Conservation (phyloP, 139 green algal genomes). For the Chlorella vulgaris region DNA sequence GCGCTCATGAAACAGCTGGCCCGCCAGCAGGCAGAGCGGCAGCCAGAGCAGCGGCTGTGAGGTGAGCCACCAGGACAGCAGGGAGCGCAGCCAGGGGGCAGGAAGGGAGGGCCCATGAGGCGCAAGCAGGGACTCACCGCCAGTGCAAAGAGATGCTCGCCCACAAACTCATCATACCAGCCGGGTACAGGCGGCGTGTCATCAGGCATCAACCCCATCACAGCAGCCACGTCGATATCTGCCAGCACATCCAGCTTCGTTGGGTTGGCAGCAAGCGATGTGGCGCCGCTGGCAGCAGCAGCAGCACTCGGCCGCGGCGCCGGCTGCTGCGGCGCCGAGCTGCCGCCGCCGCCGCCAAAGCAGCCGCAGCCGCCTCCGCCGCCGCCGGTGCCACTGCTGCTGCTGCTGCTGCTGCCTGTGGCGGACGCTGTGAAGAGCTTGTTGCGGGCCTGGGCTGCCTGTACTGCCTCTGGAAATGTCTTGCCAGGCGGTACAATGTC, state of each 20-base stretch:
- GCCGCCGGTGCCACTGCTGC: neutral
- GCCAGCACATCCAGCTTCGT: slow-evolving; percentile 35
- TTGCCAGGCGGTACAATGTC: slow-evolving; percentile 72
- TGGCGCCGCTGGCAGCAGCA: neutral
- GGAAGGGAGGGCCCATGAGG: no score
- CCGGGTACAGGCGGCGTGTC: neutral
- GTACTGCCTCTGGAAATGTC: slow-evolving; percentile 48
- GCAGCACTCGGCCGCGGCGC: neutral
- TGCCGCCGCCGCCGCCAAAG: slow-evolving; percentile 19
- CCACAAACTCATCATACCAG: slow-evolving; percentile 34
- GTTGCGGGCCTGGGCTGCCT: neutral
- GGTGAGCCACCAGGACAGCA: no score
- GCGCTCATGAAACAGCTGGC: no score
- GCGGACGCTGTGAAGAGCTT: no score
- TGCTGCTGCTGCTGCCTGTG: no score
- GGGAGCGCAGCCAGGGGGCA: neutral
- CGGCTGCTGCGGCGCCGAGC: neutral
- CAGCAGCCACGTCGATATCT: slow-evolving; percentile 39
- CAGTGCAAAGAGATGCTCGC: slow-evolving; percentile 15
- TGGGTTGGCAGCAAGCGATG: neutral
- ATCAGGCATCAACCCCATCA: slow-evolving; percentile 44
- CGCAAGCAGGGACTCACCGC: slow-evolving; percentile 25
- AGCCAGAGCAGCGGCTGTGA: no score
- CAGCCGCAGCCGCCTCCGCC: slow-evolving; percentile 29
- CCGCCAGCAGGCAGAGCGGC: no score